Conservation (phyloP, 768 basidiomycete species). For the Trametes gibbosa region DNA sequence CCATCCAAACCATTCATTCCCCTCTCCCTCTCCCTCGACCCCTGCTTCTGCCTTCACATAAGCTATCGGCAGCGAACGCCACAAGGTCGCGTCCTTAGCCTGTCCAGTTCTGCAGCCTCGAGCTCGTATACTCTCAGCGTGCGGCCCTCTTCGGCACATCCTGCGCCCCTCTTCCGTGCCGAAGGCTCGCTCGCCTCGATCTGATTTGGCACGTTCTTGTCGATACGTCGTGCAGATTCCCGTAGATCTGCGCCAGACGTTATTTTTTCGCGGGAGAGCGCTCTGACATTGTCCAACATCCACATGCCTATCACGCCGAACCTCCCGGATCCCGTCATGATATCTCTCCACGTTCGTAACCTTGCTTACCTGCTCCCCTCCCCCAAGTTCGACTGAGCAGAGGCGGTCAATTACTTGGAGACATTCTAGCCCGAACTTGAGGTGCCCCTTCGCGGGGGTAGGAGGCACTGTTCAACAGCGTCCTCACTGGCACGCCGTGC, state of each 20-base stretch:
- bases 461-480: too few relatives aligned
- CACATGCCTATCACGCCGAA: background rate
- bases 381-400: background rate
- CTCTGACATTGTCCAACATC: background rate
- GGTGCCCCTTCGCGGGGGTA: too few relatives aligned
- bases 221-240: background rate
- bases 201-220: background rate
- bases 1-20: background rate
- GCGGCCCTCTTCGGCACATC: background rate
- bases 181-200: background rate
- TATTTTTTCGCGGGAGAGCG: background rate
- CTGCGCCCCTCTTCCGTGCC: background rate
- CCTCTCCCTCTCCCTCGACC: conserved; percentile 3
- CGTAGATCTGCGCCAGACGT: background rate
- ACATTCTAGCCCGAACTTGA: too few relatives aligned
- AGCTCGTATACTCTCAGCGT: background rate
- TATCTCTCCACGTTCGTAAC: background rate
- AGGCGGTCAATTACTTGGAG: too few relatives aligned
- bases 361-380: background rate
- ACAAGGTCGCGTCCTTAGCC: background rate
- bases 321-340: background rate
- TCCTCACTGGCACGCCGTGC: background rate
- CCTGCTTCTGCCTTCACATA: background rate
- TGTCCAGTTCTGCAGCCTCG: background rate
- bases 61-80: background rate